Base-by-base conservation (phyloP, 208 protist genomes). In the Trichomonas vaginalis region DNA sequence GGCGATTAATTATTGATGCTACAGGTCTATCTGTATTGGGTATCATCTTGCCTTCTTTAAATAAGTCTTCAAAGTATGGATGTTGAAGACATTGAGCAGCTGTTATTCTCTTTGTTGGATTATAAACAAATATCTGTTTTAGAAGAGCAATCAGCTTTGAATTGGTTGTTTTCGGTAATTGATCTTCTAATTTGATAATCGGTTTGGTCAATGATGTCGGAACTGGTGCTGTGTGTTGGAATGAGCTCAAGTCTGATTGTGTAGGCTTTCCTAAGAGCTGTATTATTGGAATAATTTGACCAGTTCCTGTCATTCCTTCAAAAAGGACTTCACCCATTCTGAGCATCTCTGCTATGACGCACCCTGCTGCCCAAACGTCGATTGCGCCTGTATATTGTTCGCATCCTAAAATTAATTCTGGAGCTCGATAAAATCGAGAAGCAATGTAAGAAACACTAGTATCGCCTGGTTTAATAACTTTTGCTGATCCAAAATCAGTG, bases 211-310 rank as follows among this genome's bases (percentile, higher is more conserved):
- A 15, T 14, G 6, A 15, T 17, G 35, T 45, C 14, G 14, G 10
- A 45, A 39, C 37, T 39, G n/a, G 3, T 39, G 37, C 79, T 45
- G 14, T 35, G n/a, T 86, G 79, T 15, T 37, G 37, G 42, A 90
- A 86, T 9, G 79, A 45, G 14, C 9, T 45, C 10, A 86, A 17
- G 9, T 86, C 79, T 35, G 46, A 27, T 10, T 83, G 3, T 35
- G 92, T 95, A 12, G 92, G 92, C 17, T 39, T 2, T n/a, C 92
- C 95, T 46, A 96, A 79, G 0, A 98, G 97, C 96, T 98, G 98
- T 70, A 99, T 99, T 96, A 99, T 99, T 96, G 98, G 98, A 35
- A 98, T 98, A 14, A 99, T 97, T 97, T 99, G 98, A 87, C 99
- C 98, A 1, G 98, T 97, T 32, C 97, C 96, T 80, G 92, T 97